phyloP scores from a whole-genome alignment of 1,139 yeast species.

The Lodderomyces metapsilosis region DNA sequence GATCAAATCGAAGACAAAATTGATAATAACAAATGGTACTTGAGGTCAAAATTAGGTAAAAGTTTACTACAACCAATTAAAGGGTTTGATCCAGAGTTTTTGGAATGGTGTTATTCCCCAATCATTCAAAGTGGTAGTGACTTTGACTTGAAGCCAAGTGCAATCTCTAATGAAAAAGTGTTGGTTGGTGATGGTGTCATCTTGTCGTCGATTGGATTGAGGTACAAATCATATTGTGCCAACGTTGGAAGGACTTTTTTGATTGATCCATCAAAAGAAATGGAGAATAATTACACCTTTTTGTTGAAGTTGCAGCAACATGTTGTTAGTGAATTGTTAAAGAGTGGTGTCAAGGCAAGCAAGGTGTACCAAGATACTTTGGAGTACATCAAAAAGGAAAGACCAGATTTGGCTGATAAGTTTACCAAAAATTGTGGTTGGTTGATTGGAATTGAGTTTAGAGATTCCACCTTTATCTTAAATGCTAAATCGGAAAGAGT shows the following conservation, averaged over 20 bases:
- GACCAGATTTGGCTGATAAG: constrained; percentile 61
- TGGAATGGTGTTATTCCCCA: constrained; percentile 96
- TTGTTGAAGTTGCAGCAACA: constrained; percentile 66
- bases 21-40: constrained; percentile 71
- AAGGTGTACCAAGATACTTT: constrained; percentile 66
- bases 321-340: constrained; percentile 52
- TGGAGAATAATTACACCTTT: constrained; percentile 78
- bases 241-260: constrained; percentile 85
- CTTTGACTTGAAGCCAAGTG: constrained; percentile 83
- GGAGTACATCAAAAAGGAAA: constrained; percentile 53
- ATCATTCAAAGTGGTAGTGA: constrained; percentile 87
- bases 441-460: constrained; percentile 85
- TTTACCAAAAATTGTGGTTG: constrained; percentile 87
- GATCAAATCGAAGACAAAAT: constrained; percentile 80
- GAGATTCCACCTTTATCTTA: constrained; percentile 75
- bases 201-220: constrained; percentile 77
- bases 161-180: constrained; percentile 65
- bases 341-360: constrained; percentile 65
- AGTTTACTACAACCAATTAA: constrained; percentile 41
- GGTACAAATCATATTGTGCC: constrained; percentile 89
- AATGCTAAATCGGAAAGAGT: constrained; percentile 71
- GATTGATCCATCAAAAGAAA: constrained; percentile 82
- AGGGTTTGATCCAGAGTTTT: constrained; percentile 69
- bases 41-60: constrained; percentile 60
- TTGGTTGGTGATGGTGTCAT: constrained; percentile 80